These are phyloP conservation scores for Ascodesmis nigricans DNA, from an alignment of 495 filamentous ascomycete genomes.

Conservation along the genomic window DNA sequence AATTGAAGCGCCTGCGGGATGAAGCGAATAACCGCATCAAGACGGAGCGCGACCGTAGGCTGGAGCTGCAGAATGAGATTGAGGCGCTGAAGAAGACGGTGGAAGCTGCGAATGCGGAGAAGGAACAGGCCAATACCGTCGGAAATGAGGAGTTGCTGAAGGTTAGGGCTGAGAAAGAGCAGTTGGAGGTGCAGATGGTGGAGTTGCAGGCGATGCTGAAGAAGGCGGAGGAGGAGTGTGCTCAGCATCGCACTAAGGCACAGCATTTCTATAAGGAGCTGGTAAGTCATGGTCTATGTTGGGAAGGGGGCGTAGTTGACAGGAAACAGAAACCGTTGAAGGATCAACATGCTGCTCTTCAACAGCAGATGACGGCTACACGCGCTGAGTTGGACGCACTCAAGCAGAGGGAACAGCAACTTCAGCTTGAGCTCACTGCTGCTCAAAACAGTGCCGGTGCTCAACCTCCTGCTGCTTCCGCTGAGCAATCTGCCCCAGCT, in stretches of 20 bases:
- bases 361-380: constrained; percentile 10
- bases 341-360: constrained; percentile 8
- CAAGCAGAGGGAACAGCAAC: constrained; percentile 4
- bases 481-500: background rate
- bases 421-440: no score
- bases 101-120: constrained; percentile 26
- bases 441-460: constrained; percentile 2
- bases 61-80: constrained; percentile 30
- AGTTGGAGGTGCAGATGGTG: constrained; percentile 22
- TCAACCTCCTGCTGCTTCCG: constrained; percentile 8
- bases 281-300: constrained; percentile 9
- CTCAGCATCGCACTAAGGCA: constrained; percentile 2
- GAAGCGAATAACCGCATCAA: constrained; percentile 40
- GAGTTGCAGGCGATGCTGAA: constrained; percentile 27
- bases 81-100: constrained; percentile 24
- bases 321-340: constrained; percentile 10
- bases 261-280: constrained; percentile 11
- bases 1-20: constrained; percentile 32
- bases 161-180: constrained; percentile 6
- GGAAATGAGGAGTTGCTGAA: constrained; percentile 19
- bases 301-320: no score
- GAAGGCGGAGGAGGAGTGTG: constrained; percentile 3
- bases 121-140: constrained; percentile 23
- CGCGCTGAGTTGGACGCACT: no score
- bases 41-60: constrained; percentile 22